Percentiles rank a stretch among this genome's conserved stretches.
phyloP scores from a whole-genome alignment of 805 yeast genomes.

The Spathaspora boniae region DNA sequence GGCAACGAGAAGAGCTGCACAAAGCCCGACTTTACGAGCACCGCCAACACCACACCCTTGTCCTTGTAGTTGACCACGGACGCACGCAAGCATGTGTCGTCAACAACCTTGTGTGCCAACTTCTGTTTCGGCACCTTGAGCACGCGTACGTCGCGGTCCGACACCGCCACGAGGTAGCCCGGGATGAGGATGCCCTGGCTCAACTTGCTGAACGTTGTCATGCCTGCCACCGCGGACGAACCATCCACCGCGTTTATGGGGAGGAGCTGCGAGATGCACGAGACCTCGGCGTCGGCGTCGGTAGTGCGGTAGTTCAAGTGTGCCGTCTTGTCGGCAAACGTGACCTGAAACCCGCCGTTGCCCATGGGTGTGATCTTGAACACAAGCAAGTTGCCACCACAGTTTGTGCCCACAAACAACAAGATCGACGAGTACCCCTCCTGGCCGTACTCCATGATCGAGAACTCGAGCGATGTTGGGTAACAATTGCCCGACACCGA shows the following conservation, averaged over 20 bases:
- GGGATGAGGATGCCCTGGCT: slow-evolving; percentile 59
- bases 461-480: slow-evolving; percentile 67
- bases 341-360: slow-evolving; percentile 57
- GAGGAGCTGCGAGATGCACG: slow-evolving; percentile 51
- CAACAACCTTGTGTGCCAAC: slow-evolving; percentile 60
- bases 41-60: slow-evolving; percentile 47
- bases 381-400: slow-evolving; percentile 62
- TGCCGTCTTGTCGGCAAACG: slow-evolving; percentile 42
- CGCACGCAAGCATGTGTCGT: slow-evolving; percentile 38
- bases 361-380: slow-evolving; percentile 64
- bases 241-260: slow-evolving; percentile 63
- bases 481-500: slow-evolving; percentile 28
- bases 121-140: slow-evolving; percentile 59
- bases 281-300: slow-evolving; percentile 44
- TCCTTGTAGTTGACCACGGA: slow-evolving; percentile 50
- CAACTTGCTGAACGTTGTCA: slow-evolving; percentile 53
- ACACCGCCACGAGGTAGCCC: slow-evolving; percentile 57
- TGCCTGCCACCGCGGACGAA: slow-evolving; percentile 59
- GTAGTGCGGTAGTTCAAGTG: slow-evolving; percentile 31
- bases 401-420: slow-evolving; percentile 70
- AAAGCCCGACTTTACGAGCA: slow-evolving; percentile 44
- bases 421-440: slow-evolving; percentile 72
- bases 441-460: slow-evolving; percentile 63
- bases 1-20: slow-evolving; percentile 55
- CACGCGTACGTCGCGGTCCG: slow-evolving; percentile 60